Base-by-base conservation (phyloP, 352 stramenopile genomes). In the Phytophthora syringae region DNA sequence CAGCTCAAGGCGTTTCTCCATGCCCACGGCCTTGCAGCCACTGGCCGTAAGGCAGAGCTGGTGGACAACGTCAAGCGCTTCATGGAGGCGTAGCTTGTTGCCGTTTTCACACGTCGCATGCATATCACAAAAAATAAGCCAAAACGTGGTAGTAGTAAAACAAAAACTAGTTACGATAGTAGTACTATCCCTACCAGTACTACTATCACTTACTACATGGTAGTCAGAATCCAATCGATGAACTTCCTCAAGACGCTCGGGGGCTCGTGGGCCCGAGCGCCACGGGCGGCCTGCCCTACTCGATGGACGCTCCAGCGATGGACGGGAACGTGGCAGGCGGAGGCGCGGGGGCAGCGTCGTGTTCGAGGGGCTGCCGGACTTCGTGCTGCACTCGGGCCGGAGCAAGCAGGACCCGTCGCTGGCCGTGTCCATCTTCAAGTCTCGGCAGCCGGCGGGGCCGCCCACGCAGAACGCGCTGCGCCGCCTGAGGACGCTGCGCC, bases 391-490 rank as follows among this genome's bases (percentile, higher is more conserved):
- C 65, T 76, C 88, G 18, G 95, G 93, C 32, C 84, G 86, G 57
- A 85, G 77, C 69, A 97, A 97, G 72, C 80, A 84, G 10, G 92
- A 97, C 55, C 76, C 82, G 16, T 69, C 72, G 10, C 72, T 80
- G 22, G 59, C 69, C 34, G 95, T 98, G 28, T 96, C 90, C 34
- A 92, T 98, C 64, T 98, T 99, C 74, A 96, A 98, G 62, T 96
- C 88, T 6, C 86, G 86, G 24, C 95, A 97, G 67, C 73, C 88
- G 20, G 73, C 80, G 12, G 64, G 67, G 11, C 77, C 89, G 51
- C 74, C 98, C 32, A 79, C 88, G 49, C 95, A 97, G 65, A 97
- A 97, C 44, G 94, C 97, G 37, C 90, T 98, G 63, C 81, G 88
- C 24, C 81, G 94, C 34, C 93, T 95, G 48, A 98, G 98, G 73